A percentile compares a stretch with the other conserved stretches of the same genome.
These are phyloP conservation scores for Linnemannia exigua DNA, from an alignment of 192 early-diverging fungal species.

Conservation along the genomic window DNA sequence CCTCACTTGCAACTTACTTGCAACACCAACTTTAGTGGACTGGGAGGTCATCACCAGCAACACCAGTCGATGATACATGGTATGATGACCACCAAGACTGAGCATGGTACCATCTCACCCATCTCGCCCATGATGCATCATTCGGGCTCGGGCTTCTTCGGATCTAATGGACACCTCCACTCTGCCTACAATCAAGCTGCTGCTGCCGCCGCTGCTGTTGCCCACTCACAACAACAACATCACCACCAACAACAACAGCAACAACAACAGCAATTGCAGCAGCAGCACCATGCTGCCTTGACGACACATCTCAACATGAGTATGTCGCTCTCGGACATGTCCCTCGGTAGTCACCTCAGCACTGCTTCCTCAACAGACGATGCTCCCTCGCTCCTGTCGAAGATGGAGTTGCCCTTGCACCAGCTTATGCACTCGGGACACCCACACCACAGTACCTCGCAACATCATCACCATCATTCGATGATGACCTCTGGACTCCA, in stretches of 20 bases:
- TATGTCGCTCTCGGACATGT: slow-evolving; percentile 38
- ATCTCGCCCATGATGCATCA: slow-evolving; percentile 48
- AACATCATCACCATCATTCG: not conserved
- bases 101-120: slow-evolving; percentile 45
- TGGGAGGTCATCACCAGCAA: not conserved
- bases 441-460: not conserved
- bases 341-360: slow-evolving; percentile 17
- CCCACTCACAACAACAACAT: slow-evolving; percentile 11
- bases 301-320: slow-evolving; percentile 42
- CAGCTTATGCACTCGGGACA: slow-evolving; percentile 35
- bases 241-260: slow-evolving; percentile 23
- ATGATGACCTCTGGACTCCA: slow-evolving; percentile 29
- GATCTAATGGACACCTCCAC: slow-evolving; percentile 24
- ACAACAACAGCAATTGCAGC: slow-evolving; percentile 37
- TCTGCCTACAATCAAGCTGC: slow-evolving; percentile 8
- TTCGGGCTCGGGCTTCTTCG: slow-evolving; percentile 37
- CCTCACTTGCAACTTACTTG: slow-evolving; percentile 41
- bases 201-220: not conserved
- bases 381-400: slow-evolving; percentile 1
- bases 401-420: slow-evolving; percentile 34
- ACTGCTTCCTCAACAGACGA: slow-evolving; percentile 17
- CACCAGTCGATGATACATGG: not conserved
- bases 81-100: slow-evolving; percentile 18
- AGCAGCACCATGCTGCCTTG: slow-evolving; percentile 29
- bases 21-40: slow-evolving; percentile 28